Conservation (phyloP, 208 protist species). For the Leishmania amazonensis region DNA sequence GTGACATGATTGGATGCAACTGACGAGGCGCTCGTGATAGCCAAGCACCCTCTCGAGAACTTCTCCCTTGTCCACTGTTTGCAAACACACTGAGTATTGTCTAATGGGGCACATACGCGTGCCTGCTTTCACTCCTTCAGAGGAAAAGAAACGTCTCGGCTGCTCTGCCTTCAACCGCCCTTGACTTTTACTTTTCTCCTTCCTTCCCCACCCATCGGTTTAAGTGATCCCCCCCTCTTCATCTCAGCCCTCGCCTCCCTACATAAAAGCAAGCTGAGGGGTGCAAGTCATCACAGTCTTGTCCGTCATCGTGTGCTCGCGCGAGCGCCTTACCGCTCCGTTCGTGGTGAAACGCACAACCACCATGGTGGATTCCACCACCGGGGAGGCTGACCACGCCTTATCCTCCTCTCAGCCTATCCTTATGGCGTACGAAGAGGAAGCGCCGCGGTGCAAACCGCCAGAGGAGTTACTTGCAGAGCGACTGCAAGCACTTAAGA, state of each 20-base stretch:
- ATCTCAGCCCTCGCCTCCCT: neutral
- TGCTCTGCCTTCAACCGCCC: neutral
- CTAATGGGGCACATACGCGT: neutral
- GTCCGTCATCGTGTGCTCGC: neutral
- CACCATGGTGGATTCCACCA: neutral
- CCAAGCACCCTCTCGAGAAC: neutral
- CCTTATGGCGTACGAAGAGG: constrained; percentile 70
- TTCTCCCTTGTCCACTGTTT: neutral
- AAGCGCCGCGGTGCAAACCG: constrained; percentile 51
- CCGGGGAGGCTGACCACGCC: constrained; percentile 1
- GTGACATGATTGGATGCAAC: neutral
- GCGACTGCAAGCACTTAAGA: constrained; percentile 52
- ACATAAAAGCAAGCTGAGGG: neutral
- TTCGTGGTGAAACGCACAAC: neutral
- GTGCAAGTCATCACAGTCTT: neutral
- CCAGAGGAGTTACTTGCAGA: constrained; percentile 71
- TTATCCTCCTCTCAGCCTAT: constrained; percentile 30
- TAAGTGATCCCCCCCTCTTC: too few relatives aligned
- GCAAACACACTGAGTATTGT: neutral
- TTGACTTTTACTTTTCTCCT: neutral
- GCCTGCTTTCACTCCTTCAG: neutral
- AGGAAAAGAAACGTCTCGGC: neutral
- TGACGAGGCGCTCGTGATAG: neutral
- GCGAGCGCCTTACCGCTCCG: neutral
- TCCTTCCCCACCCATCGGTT: neutral